Evolutionary conservation across 768 basidiomycete species (phyloP).

Genomic region (Calocybe cyanea): DNA sequence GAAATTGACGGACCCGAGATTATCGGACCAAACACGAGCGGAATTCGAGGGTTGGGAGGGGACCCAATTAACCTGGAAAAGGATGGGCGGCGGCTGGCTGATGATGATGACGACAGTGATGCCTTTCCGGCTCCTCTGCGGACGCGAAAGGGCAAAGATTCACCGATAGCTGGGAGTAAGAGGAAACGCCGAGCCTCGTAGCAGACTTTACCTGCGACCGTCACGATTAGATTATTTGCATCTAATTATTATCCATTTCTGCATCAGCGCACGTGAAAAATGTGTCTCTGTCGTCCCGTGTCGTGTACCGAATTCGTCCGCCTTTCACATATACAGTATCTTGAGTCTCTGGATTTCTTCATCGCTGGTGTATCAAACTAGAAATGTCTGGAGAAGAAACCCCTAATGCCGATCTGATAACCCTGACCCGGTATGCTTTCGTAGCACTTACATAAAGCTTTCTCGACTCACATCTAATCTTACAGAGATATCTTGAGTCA

Average conservation of each 20-base stretch:
- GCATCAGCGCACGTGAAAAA: neutral
- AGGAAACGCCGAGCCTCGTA: conserved; percentile 51
- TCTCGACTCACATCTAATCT: neutral
- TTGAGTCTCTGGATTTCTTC: neutral
- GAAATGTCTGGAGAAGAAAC: conserved; percentile 55
- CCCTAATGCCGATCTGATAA: conserved; percentile 86
- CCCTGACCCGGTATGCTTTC: conserved; percentile 74
- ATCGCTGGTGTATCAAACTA: conserved; percentile 20
- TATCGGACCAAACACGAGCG: conserved; percentile 60
- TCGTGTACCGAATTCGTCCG: conserved; percentile 22
- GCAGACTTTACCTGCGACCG: no score
- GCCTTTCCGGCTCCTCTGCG: conserved; percentile 72
- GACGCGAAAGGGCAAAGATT: conserved; percentile 60
- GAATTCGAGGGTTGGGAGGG: conserved; percentile 45
- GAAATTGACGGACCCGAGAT: conserved; percentile 46
- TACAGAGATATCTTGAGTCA: conserved; percentile 87
- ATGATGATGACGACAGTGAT: conserved; percentile 70
- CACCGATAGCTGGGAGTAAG: conserved; percentile 49
- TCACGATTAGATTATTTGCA: conserved; percentile 13
- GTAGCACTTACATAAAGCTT: no score
- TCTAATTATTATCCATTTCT: no score
- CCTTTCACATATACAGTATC: conserved; percentile 3
- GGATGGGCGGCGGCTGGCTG: conserved; percentile 23
- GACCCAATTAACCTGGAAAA: conserved; percentile 23
- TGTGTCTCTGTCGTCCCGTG: conserved; percentile 1